Conservation (phyloP, 176 grass and related monocot genomes). For the Eragrostis nindensis region DNA sequence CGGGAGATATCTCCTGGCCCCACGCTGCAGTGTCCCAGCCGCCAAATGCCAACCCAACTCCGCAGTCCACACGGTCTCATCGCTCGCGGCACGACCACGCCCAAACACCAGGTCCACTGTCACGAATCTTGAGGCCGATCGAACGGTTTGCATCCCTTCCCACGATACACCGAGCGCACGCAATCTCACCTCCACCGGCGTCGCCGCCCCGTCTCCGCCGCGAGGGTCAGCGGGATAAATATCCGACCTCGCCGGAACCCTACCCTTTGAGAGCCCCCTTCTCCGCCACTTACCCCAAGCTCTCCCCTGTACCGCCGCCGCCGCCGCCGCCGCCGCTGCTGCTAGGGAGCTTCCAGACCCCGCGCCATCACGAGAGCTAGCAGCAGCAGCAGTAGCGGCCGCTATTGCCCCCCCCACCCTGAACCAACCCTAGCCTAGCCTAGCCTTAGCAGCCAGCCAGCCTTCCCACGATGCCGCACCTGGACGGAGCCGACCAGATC, state of each 20-base stretch:
- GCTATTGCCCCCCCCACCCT: not conserved
- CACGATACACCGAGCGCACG: constrained; percentile 3
- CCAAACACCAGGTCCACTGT: not conserved
- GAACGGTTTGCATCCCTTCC: not conserved
- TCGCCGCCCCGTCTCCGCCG: not conserved
- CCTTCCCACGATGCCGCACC: constrained; percentile 54
- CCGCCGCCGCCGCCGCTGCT: constrained; percentile 25
- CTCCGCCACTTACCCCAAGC: constrained; percentile 35
- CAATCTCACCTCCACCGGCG: not conserved
- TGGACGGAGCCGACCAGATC: constrained; percentile 55
- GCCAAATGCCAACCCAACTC: not conserved
- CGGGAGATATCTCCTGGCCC: not conserved
- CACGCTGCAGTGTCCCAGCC: not conserved
- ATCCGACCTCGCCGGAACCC: constrained; percentile 47
- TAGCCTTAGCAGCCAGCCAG: too few relatives aligned
- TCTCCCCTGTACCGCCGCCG: not conserved
- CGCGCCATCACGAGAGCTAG: constrained; percentile 28
- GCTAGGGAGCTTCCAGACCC: constrained; percentile 22
- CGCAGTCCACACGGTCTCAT: not conserved
- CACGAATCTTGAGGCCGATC: not conserved
- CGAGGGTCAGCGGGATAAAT: constrained; percentile 32
- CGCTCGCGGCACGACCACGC: not conserved
- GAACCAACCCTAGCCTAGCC: constrained; percentile 53
- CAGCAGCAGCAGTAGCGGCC: constrained; percentile 29
- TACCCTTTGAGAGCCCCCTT: constrained; percentile 49